Conservation (phyloP, 257 asterid genomes). For the Primulina eburnea region DNA sequence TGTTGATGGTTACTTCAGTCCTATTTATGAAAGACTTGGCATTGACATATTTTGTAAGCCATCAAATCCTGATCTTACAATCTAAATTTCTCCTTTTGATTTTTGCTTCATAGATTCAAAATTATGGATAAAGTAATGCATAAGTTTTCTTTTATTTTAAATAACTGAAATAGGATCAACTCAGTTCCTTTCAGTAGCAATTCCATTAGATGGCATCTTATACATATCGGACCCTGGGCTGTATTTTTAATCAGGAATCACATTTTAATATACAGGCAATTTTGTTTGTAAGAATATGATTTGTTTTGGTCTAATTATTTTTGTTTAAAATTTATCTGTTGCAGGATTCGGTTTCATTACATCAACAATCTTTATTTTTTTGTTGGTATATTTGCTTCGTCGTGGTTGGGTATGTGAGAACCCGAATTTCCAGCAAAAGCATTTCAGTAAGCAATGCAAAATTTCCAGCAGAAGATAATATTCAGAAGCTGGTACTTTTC, state of each 20-base stretch:
- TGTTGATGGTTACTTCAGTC: constrained; percentile 98
- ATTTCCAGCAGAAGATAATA: too few species aligned
- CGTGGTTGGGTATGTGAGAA: too few species aligned
- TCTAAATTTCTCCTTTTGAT: not conserved
- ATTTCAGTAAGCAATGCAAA: too few species aligned
- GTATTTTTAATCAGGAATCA: not conserved
- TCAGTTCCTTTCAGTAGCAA: not conserved
- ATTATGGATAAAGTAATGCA: not conserved
- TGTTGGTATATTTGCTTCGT: too few species aligned
- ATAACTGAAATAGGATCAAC: not conserved
- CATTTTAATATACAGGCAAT: too few species aligned
- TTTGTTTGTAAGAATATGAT: too few species aligned
- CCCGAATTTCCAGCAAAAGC: too few species aligned
- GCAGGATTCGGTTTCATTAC: too few species aligned
- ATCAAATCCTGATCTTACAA: constrained; percentile 5
- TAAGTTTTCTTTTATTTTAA: too few species aligned
- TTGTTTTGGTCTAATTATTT: constrained; percentile 20
- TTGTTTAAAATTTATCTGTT: constrained; percentile 16
- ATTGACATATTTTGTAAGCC: constrained; percentile 82
- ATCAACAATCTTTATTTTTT: too few species aligned
- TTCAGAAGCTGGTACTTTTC: too few species aligned
- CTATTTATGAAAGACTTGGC: constrained; percentile 89
- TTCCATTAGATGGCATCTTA: constrained; percentile 2
- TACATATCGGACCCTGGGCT: not conserved
- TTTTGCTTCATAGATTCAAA: constrained; percentile 8